Percentiles rank a stretch among this genome's conserved stretches.
Evolutionary conservation across 495 filamentous ascomycete species (phyloP).

Genomic region (Hypoxylon crocopeplum): DNA sequence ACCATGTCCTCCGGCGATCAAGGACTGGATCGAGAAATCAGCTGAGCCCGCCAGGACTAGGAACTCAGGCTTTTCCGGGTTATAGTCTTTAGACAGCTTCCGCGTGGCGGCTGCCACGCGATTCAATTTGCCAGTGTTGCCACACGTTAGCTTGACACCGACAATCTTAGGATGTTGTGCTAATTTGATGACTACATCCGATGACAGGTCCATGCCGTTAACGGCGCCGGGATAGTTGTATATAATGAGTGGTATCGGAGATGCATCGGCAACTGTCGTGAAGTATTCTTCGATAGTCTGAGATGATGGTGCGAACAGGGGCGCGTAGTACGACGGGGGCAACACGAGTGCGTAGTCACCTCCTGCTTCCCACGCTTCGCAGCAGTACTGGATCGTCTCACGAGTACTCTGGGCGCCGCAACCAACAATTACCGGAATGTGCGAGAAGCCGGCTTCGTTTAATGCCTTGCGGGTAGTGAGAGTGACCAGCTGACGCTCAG

Average conservation of each 20-base stretch:
- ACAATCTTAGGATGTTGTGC: constrained; percentile 78
- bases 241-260: constrained; percentile 75
- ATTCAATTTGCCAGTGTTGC: constrained; percentile 84
- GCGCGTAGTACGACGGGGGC: constrained; percentile 85
- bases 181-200: constrained; percentile 75
- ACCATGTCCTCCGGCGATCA: constrained; percentile 75
- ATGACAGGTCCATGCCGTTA: constrained; percentile 82
- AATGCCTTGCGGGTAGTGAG: constrained; percentile 79
- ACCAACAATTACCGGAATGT: constrained; percentile 86
- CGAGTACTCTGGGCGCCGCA: constrained; percentile 85
- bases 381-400: constrained; percentile 82
- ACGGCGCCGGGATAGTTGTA: constrained; percentile 91
- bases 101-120: constrained; percentile 80
- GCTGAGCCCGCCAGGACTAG: constrained; percentile 84
- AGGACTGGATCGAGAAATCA: constrained; percentile 80
- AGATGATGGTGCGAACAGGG: constrained; percentile 64
- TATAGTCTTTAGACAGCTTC: constrained; percentile 69
- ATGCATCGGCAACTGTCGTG: constrained; percentile 69
- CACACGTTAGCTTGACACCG: constrained; percentile 89
- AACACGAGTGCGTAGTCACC: constrained; percentile 90
- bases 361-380: constrained; percentile 76
- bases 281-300: constrained; percentile 76
- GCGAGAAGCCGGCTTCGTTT: constrained; percentile 68
- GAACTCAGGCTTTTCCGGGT: constrained; percentile 64
- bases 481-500: constrained; percentile 78